Base-by-base conservation (phyloP, 129 eudicot species). In the Flaveria linearis region DNA sequence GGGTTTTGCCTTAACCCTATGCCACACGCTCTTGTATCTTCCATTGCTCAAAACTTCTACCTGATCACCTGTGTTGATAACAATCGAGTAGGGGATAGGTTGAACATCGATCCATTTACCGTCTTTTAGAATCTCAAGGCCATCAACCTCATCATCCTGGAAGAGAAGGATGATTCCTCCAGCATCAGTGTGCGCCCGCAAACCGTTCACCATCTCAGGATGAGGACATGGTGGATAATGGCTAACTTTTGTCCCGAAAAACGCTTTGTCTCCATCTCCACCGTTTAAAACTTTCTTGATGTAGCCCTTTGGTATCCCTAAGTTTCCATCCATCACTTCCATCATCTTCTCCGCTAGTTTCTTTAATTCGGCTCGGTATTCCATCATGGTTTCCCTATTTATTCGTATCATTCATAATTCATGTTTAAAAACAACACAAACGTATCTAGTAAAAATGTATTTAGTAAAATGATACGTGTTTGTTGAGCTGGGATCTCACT, bases 111-210 rank as follows among this genome's bases (percentile, higher is more conserved):
- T 76, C 97, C 97, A 91, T 42, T 76, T 65, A 14, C 89, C 91
- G 17, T 87, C 87, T 80, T 92, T 92, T 55, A 92, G 90, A 69
- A 92, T 81, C 72, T 92, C 90, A 9, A 92, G 97, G 4, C 96
- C 96, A 0, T 67, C 70, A 9, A 87, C 93, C 60, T 46, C 73
- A 13, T 92, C 97, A 11, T 92, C 97, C 42, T 92, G 97, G 82
- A 87, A 89, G 46, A 92, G 93, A 9, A 92, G 78, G 77, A 92
- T 84, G 45, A 92, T 69, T 7, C 97, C 97, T 9, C 97, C 97
- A 3, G 97, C 97, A 15, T 92, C 97, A 0, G 96, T 92, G 90
- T 92, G 97, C n/a, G 96, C 90, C 33, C 97, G 80, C 14, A 92
- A 88, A 22, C 91, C 96, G 3, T 25, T 82, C n/a, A 89, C 89